Percentiles rank a stretch among this genome's conserved stretches.
phyloP scores from a whole-genome alignment of 805 yeast genomes.

The Saturnispora dispora region DNA sequence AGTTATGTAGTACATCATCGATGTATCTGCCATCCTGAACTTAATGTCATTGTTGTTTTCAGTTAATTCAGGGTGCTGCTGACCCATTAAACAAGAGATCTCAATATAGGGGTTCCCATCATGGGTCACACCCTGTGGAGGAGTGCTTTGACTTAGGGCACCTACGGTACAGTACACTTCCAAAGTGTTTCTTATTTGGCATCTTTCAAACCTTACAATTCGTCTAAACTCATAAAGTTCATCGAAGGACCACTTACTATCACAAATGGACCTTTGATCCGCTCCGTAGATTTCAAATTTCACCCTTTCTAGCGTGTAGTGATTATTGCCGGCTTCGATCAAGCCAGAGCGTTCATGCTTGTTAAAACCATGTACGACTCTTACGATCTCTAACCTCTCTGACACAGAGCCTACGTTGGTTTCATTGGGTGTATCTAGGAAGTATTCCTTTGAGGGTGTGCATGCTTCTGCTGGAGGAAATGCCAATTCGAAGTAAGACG shows the following conservation, averaged over 20 bases:
- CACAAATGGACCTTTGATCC: neutral
- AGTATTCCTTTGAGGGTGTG: conserved; percentile 1
- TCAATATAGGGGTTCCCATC: conserved; percentile 30
- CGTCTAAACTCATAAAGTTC: neutral
- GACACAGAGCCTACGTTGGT: neutral
- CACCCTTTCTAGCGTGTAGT: neutral
- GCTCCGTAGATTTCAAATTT: neutral
- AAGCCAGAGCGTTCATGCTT: neutral
- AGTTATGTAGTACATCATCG: conserved; percentile 43
- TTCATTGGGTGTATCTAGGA: neutral
- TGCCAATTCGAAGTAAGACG: neutral
- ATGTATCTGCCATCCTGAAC: conserved; percentile 2
- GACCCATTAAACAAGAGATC: conserved; percentile 50
- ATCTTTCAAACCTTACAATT: conserved; percentile 1
- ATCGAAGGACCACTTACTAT: neutral
- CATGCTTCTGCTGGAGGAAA: conserved; percentile 7
- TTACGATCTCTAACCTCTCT: neutral
- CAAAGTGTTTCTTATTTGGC: neutral
- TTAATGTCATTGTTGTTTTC: conserved; percentile 17
- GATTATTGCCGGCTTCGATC: too few species aligned
- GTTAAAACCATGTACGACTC: neutral
- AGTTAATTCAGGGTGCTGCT: conserved; percentile 14
- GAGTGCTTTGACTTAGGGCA: neutral
- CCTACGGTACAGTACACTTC: neutral
- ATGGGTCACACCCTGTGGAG: neutral